phyloP scores from a whole-genome alignment of 768 basidiomycete genomes.

The Tephrocybe sp. region DNA sequence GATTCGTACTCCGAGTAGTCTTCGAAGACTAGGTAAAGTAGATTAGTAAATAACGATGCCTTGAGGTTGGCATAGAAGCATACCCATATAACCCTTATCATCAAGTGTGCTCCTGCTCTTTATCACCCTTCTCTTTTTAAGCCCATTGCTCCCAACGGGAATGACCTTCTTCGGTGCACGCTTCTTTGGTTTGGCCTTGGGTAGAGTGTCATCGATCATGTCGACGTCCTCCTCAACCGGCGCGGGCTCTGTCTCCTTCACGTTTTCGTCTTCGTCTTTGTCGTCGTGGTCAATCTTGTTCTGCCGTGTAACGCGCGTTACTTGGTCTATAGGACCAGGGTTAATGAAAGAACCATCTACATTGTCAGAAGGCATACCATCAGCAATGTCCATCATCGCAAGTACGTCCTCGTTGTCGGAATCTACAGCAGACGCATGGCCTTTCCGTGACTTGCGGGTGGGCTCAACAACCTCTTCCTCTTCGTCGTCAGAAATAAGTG shows the following conservation, averaged over 20 bases:
- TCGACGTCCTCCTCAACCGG: constrained; percentile 34
- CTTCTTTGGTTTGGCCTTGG: constrained; percentile 35
- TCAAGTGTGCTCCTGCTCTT: constrained; percentile 58
- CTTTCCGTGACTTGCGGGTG: constrained; percentile 33
- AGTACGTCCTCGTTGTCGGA: constrained; percentile 46
- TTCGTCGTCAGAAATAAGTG: constrained; percentile 64
- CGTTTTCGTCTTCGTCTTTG: constrained; percentile 24
- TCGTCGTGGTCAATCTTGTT: constrained; percentile 18
- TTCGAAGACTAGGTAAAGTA: constrained; percentile 53
- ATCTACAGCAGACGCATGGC: constrained; percentile 28
- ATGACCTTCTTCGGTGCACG: constrained; percentile 56
- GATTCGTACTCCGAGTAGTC: constrained; percentile 85
- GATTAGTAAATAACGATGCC: not conserved
- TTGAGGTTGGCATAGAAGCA: constrained; percentile 9
- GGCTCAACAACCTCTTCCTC: constrained; percentile 42
- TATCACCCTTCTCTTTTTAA: constrained; percentile 69
- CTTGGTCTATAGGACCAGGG: constrained; percentile 28
- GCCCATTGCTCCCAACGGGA: constrained; percentile 77
- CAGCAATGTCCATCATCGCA: constrained; percentile 79
- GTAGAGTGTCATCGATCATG: constrained; percentile 34
- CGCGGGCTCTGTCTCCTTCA: constrained; percentile 22
- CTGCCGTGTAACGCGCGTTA: constrained; percentile 27
- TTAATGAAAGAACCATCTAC: not conserved
- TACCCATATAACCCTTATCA: constrained; percentile 77
- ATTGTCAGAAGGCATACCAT: constrained; percentile 42